phyloP scores from a whole-genome alignment of 371 early-diverging fungal genomes.

The Rhizopus stolonifer region DNA sequence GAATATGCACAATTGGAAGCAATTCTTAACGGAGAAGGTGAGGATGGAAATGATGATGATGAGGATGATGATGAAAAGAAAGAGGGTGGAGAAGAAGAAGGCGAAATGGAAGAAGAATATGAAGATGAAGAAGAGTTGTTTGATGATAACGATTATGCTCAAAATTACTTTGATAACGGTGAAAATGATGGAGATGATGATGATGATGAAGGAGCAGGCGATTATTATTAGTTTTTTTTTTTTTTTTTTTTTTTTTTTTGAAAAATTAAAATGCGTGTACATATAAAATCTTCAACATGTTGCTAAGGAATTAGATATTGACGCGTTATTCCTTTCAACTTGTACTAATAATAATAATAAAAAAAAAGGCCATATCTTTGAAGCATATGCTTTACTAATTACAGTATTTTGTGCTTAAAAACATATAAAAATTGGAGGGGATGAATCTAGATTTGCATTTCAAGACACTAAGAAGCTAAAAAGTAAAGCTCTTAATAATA shows the following conservation, averaged over 20 bases:
- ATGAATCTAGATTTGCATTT: no score
- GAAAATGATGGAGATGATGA: slow-evolving; percentile 52
- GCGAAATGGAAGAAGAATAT: slow-evolving; percentile 33
- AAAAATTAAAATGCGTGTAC: no score
- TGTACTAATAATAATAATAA: no score
- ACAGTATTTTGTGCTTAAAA: no score
- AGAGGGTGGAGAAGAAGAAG: slow-evolving; percentile 35
- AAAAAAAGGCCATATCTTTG: no score
- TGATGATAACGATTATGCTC: slow-evolving; percentile 54
- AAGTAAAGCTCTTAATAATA: no score
- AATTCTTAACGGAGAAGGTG: slow-evolving; percentile 30
- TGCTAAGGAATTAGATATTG: no score
- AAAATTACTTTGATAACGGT: slow-evolving; percentile 59
- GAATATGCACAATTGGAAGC: slow-evolving; percentile 37
- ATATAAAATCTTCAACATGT: no score
- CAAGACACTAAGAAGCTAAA: no score
- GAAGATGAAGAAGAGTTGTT: slow-evolving; percentile 56
- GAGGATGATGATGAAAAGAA: slow-evolving; percentile 24
- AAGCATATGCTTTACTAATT: no score
- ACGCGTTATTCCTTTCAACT: no score
- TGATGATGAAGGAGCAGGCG: slow-evolving; percentile 36
- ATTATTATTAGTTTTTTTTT: slow-evolving; percentile 13
- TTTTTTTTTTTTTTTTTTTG: not conserved
- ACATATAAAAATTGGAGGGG: no score
- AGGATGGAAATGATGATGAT: slow-evolving; percentile 28